Percentiles rank a stretch among this genome's conserved stretches.
Conservation (phyloP, 2,329 filamentous ascomycete species). For the Lecanoromycetidae sp. region DNA sequence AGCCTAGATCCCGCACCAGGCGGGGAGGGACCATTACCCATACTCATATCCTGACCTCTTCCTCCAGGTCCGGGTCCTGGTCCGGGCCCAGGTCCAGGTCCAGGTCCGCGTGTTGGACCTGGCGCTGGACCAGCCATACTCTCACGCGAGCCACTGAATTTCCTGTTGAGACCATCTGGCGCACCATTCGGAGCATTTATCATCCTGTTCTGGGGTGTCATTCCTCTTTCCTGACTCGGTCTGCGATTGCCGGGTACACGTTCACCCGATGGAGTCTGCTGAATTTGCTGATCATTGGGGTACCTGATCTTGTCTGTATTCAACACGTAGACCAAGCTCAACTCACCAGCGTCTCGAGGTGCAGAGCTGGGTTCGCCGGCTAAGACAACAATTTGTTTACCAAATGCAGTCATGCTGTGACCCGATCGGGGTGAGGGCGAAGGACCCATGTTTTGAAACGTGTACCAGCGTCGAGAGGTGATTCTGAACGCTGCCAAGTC, state of each 20-base stretch:
- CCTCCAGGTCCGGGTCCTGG: constrained; percentile 20
- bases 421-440: constrained; percentile 87
- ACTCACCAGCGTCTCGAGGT: constrained; percentile 64
- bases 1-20: constrained; percentile 42
- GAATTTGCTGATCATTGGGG: constrained; percentile 55
- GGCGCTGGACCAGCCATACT: constrained; percentile 26
- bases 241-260: constrained; percentile 31
- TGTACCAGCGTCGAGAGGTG: constrained; percentile 86
- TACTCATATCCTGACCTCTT: constrained; percentile 21
- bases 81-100: constrained; percentile 18
- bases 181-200: constrained; percentile 31
- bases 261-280: constrained; percentile 29
- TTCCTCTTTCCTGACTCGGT: constrained; percentile 35
- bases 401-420: constrained; percentile 93
- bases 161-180: constrained; percentile 28
- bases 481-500: constrained; percentile 81
- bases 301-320: constrained; percentile 96
- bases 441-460: constrained; percentile 98
- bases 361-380: constrained; percentile 90
- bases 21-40: constrained; percentile 28
- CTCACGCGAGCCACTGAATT: constrained; percentile 33
- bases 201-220: constrained; percentile 27
- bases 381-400: constrained; percentile 82
- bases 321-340: constrained; percentile 79
- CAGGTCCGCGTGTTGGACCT: constrained; percentile 9